Conservation (phyloP, 2,329 filamentous ascomycete genomes). For the Stagonosporopsis vannaccii region DNA sequence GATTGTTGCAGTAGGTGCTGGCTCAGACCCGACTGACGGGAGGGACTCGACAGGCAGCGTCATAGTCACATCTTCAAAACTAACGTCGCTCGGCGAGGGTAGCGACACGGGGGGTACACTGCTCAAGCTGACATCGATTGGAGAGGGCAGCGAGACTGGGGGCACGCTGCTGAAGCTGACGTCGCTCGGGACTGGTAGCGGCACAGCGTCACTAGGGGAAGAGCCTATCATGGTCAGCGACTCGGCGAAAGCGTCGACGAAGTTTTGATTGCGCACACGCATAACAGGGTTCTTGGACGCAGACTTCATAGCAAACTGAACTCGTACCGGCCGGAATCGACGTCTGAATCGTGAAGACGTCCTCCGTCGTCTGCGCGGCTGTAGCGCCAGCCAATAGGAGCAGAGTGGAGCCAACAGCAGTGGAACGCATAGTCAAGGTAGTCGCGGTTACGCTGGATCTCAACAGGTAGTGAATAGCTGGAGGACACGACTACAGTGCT, state of each 20-base stretch:
- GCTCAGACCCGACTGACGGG: constrained; percentile 8
- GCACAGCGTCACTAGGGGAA: constrained; percentile 11
- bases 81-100: background rate
- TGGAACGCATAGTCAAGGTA: constrained; percentile 31
- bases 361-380: constrained; percentile 30
- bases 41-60: constrained; percentile 13
- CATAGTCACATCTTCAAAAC: constrained; percentile 6
- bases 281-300: constrained; percentile 37
- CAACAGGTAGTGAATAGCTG: background rate
- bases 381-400: constrained; percentile 36
- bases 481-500: background rate
- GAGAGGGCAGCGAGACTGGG: background rate
- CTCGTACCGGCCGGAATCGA: constrained; percentile 23
- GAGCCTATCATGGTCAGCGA: constrained; percentile 13
- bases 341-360: constrained; percentile 40
- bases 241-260: too few relatives aligned
- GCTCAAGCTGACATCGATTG: background rate
- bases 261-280: constrained; percentile 35
- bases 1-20: constrained; percentile 11
- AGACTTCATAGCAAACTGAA: constrained; percentile 34
- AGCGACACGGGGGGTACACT: too few relatives aligned
- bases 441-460: background rate
- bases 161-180: background rate
- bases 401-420: constrained; percentile 30
- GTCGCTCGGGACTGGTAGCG: constrained; percentile 1